These are phyloP conservation scores for Middelhovenomyces tepae DNA, from an alignment of 805 yeast species.

Conservation along the genomic window DNA sequence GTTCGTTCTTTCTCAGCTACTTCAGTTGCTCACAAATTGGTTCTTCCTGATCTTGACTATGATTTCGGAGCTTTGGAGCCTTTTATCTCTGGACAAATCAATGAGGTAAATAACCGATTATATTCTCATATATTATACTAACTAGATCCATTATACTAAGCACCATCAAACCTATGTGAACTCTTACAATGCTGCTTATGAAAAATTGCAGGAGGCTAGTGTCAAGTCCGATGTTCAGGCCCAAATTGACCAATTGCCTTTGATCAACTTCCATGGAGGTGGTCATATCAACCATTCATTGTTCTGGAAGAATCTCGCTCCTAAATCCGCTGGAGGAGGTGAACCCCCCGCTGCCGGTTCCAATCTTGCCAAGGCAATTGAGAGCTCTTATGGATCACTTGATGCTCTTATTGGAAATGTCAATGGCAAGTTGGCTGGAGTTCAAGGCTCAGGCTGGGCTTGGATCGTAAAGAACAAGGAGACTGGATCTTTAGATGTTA, in stretches of 20 bases:
- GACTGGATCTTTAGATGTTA: conserved; percentile 62
- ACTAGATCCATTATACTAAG: conserved; percentile 81
- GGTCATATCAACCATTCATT: conserved; percentile 76
- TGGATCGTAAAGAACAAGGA: conserved; percentile 76
- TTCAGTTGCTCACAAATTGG: conserved; percentile 33
- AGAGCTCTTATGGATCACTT: conserved; percentile 58
- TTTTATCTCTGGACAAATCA: conserved; percentile 74
- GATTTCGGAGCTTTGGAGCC: conserved; percentile 86
- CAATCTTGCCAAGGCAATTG: conserved; percentile 49
- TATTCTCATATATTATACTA: no score
- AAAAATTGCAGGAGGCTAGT: conserved; percentile 57
- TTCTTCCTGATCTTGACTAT: conserved; percentile 75
- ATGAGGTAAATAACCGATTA: no score
- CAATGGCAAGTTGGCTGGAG: conserved; percentile 68
- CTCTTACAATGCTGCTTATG: conserved; percentile 70
- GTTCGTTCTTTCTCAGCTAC: conserved; percentile 7
- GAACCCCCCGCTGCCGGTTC: conserved; percentile 45
- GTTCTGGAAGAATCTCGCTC: conserved; percentile 84
- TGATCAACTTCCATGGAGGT: conserved; percentile 84
- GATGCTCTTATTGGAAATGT: conserved; percentile 58
- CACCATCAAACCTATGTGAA: conserved; percentile 87
- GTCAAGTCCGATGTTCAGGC: conserved; percentile 48
- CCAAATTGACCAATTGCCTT: conserved; percentile 51
- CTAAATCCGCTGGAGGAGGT: conserved; percentile 71
- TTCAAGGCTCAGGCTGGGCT: conserved; percentile 96